Evolutionary conservation across 179 eudicot genomes (phyloP), one percentile per base, ranked within the genome.

Genomic region (Heliamphora pulchella): DNA sequence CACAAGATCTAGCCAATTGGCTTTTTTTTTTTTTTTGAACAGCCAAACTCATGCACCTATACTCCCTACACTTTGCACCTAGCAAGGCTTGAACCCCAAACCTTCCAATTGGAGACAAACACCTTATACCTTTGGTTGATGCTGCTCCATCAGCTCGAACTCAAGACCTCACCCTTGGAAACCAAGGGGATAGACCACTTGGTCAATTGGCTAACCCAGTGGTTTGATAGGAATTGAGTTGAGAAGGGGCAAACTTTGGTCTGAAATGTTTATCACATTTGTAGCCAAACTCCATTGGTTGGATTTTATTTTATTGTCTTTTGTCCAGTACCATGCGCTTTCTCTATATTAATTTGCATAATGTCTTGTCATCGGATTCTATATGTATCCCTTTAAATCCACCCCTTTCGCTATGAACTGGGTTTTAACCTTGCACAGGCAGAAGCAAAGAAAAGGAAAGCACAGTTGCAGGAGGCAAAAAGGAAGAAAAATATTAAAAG

Each of bases 361-460:
- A 44, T 43, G 15, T 46, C 4, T 59, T 10, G 3, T 55, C 41
- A 3, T 5, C 0, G 41, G 68, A 61, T 8, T 41, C 51, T 10
- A 0, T 75, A 17, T 59, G 14, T 54, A 13, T 80, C 51, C 58
- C 3, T 48, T 17, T 46, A n/a, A 5, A 48, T 50, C 20, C 50
- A 7, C 46, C 55, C 41, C 18, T 57, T 43, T 58, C 54, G 5
- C 4, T 44, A 17, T 80, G n/a, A 80, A 50, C n/a, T 0, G 71
- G 71, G 8, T 82, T 72, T 69, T 51, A 66, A 78, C 3, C 20
- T 15, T 85, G 80, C 59, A 20, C 90, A 95, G 98, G 68, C 95
- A 59, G 98, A 95, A 74, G 88, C 82, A 58, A 91, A 90, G 97
- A 96, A 94, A 86, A 84, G 99, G 69, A 96, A 89, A 86, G 91